A percentile compares a stretch with the other conserved stretches of the same genome.
Evolutionary conservation across 1,284 basidiomycete species (phyloP).

Genomic region (Porodaedalea pini): DNA sequence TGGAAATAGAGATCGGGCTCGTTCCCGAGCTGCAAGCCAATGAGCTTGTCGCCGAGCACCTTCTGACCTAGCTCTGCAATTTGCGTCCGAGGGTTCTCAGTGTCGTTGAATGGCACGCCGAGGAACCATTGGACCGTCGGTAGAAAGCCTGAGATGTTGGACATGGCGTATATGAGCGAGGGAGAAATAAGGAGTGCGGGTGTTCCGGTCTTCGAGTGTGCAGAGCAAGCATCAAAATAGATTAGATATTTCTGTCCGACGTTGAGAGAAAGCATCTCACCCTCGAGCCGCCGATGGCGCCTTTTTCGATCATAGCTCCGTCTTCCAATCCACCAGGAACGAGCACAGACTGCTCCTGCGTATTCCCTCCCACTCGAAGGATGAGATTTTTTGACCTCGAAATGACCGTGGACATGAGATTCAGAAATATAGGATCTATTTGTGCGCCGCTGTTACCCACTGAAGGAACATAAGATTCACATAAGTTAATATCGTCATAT

Average conservation of each 20-base stretch:
- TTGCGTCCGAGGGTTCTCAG: conserved; percentile 2
- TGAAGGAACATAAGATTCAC: not conserved
- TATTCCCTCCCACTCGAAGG: conserved; percentile 20
- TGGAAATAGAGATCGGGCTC: conserved; percentile 39
- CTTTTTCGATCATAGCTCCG: conserved; percentile 13
- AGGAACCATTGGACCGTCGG: conserved; percentile 18
- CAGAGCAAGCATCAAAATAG: not conserved
- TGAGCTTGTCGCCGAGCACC: conserved; percentile 33
- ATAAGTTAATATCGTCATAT: not conserved
- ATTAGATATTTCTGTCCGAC: not conserved
- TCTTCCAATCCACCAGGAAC: conserved; percentile 14
- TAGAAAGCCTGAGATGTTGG: conserved; percentile 15
- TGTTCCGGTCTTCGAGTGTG: conserved; percentile 11
- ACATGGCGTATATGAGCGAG: conserved; percentile 16
- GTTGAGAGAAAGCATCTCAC: not conserved
- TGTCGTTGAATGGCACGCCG: conserved; percentile 20
- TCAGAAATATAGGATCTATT: conserved; percentile 17
- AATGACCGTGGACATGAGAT: conserved; percentile 15
- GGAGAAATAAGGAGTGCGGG: conserved; percentile 17
- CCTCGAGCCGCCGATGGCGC: not conserved
- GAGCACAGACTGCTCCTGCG: conserved; percentile 15
- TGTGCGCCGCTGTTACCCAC: conserved; percentile 4
- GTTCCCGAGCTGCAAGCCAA: conserved; percentile 39
- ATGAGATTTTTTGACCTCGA: conserved; percentile 5
- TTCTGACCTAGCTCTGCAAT: conserved; percentile 23